Evolutionary conservation across 2,329 filamentous ascomycete genomes (phyloP), one percentile per base, ranked within the genome.

Genomic region (Cladophialophora psammophila): DNA sequence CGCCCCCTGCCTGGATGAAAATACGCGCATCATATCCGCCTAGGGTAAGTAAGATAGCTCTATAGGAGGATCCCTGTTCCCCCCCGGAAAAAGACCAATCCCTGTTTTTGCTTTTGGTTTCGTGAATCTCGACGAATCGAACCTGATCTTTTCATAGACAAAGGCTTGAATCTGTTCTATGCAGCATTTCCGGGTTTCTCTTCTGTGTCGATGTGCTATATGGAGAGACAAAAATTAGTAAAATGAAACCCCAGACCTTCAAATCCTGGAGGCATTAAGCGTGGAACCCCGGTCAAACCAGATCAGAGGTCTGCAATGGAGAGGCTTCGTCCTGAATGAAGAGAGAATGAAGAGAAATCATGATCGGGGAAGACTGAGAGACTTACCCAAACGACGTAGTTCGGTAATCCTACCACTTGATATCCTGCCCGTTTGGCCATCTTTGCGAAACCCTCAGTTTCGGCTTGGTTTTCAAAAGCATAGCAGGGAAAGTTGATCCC

Each of bases 381-480:
- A 71, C 71, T 64, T 69, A 73, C 72, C 95, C 95, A 99, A 66
- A 99, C 94, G 59, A 99, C 90, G 78, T 99, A 99, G 79, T 99
- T 99, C 50, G 94, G 95, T 64, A 99, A 84, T 54, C 95, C 95
- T 73, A 93, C 87, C 32, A 99, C 95, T 75, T 92, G 86, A 78
- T 97, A 98, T 53, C 95, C 95, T 18, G 95, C 95, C 70, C 93
- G 87, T 83, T 96, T 97, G 67, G 95, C 95, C 95, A 99, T 99
- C 79, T 96, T 97, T 42, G 95, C 95, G 76, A 99, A 99, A 6
- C 95, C 95, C 81, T 99, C 95, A 4, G 95, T 99, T 81, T 99
- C 95, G 71, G 95, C 95, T 82, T 99, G 95, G 80, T 99, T 98
- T 79, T 99, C 95, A 78, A 99, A 99, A 2, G 95, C 87, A 76